These are phyloP conservation scores for Lachancea meyersii DNA, from an alignment of 805 yeast genomes.

Conservation along the genomic window DNA sequence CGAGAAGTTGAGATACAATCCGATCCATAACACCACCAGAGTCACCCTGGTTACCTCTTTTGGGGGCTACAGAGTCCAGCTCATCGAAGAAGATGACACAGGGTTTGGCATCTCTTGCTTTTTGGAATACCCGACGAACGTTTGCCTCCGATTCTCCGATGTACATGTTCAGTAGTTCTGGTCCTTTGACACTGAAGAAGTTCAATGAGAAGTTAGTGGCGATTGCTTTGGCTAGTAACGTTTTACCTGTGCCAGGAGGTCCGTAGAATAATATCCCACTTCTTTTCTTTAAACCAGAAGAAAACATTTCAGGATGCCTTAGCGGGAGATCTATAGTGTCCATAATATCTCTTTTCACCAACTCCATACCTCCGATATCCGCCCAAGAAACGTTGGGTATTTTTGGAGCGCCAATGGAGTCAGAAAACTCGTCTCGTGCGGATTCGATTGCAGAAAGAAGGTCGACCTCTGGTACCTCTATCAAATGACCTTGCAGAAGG, in stretches of 20 bases:
- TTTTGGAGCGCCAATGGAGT: conserved; percentile 93
- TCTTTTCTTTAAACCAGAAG: conserved; percentile 84
- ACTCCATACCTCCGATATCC: conserved; percentile 91
- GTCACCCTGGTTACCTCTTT: conserved; percentile 97
- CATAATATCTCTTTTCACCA: conserved; percentile 84
- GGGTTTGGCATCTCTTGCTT: conserved; percentile 93
- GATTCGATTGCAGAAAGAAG: conserved; percentile 58
- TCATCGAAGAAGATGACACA: conserved; percentile 98
- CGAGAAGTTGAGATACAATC: conserved; percentile 89
- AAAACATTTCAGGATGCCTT: conserved; percentile 84
- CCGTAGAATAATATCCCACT: conserved; percentile 94
- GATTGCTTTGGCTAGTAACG: conserved; percentile 91
- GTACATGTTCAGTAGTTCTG: conserved; percentile 93
- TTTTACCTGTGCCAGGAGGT: conserved; percentile 98
- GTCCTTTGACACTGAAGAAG: conserved; percentile 95
- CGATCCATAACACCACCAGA: conserved; percentile 99
- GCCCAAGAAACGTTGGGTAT: conserved; percentile 96
- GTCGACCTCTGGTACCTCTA: conserved; percentile 48
- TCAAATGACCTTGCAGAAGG: conserved; percentile 18
- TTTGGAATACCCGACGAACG: conserved; percentile 88
- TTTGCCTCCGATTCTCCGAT: conserved; percentile 98
- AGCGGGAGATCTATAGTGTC: conserved; percentile 96
- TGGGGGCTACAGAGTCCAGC: conserved; percentile 96
- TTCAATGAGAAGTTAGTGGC: conserved; percentile 93
- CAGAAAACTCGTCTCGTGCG: conserved; percentile 84